Conservation (phyloP, 208 protist species). For the Leishmania arabica region DNA sequence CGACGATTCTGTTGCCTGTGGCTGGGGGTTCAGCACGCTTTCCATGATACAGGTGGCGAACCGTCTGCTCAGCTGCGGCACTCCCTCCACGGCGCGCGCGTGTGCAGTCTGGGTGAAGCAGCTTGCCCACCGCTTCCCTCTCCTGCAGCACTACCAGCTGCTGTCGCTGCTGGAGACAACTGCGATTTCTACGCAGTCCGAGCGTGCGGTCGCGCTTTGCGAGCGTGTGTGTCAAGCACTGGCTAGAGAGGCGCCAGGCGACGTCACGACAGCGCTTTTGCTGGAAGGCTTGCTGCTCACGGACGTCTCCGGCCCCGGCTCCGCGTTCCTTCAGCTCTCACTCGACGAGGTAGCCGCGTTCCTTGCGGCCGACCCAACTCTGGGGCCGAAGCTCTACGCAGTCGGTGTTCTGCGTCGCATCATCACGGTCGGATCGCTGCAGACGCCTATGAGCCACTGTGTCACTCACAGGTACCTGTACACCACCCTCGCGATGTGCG, state of each 20-base stretch:
- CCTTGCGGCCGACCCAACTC: slow-evolving; percentile 13
- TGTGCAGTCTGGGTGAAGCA: slow-evolving; percentile 57
- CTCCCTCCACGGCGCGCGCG: slow-evolving; percentile 37
- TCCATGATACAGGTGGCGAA: slow-evolving; percentile 54
- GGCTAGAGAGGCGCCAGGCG: slow-evolving; percentile 19
- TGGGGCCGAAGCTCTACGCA: slow-evolving; percentile 51
- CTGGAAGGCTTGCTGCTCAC: slow-evolving; percentile 43
- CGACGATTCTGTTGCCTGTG: slow-evolving; percentile 21
- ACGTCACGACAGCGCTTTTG: slow-evolving; percentile 28
- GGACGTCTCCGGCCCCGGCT: slow-evolving; percentile 25
- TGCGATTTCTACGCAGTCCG: slow-evolving; percentile 45
- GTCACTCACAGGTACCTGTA: slow-evolving; percentile 40
- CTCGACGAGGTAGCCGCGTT: slow-evolving; percentile 23
- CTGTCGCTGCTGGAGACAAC: slow-evolving; percentile 48
- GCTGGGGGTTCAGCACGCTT: slow-evolving; percentile 15
- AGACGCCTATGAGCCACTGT: slow-evolving; percentile 14
- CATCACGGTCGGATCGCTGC: slow-evolving; percentile 19
- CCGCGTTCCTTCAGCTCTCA: slow-evolving; percentile 21
- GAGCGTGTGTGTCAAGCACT: slow-evolving; percentile 43
- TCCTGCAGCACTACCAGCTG: slow-evolving; percentile 72
- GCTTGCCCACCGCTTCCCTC: slow-evolving; percentile 53
- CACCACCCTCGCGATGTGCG: slow-evolving; percentile 15
- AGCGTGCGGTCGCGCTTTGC: slow-evolving; percentile 39
- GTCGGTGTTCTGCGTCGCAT: slow-evolving; percentile 59
- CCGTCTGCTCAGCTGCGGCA: slow-evolving; percentile 43